Evolutionary conservation across 345 rosid species (phyloP).

Genomic region (Cardamine chenopodiifolia): DNA sequence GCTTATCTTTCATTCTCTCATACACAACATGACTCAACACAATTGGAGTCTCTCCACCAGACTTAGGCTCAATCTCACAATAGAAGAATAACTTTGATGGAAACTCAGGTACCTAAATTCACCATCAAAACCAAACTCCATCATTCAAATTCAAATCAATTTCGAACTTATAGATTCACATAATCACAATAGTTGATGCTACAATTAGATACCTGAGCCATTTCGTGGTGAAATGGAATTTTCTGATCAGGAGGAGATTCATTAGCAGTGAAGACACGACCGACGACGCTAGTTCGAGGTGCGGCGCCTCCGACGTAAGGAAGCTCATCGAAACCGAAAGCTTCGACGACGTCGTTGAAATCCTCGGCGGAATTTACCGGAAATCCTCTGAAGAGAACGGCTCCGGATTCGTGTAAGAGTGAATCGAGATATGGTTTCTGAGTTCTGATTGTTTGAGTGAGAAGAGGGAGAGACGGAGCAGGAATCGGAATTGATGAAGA

Average conservation of each 20-base stretch:
- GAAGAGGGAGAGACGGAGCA: conserved; percentile 40
- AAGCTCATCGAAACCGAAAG: conserved; percentile 87
- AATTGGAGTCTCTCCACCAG: conserved; percentile 91
- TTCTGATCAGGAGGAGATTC: conserved; percentile 94
- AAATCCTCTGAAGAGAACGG: conserved; percentile 73
- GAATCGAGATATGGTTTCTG: conserved; percentile 63
- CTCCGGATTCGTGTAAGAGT: conserved; percentile 63
- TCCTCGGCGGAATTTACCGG: conserved; percentile 60
- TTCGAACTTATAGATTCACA: background rate
- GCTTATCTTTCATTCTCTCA: conserved; percentile 65
- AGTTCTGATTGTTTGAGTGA: conserved; percentile 47
- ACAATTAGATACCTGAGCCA: conserved; percentile 69
- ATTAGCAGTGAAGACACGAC: conserved; percentile 88
- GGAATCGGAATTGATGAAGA: conserved; percentile 33
- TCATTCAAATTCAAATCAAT: background rate
- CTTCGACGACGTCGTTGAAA: conserved; percentile 83
- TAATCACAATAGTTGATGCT: no score
- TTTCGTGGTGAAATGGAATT: conserved; percentile 91
- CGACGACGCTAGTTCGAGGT: conserved; percentile 77
- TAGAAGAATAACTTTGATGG: conserved; percentile 89
- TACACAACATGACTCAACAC: conserved; percentile 84
- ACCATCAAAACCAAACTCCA: no score
- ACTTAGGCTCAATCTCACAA: conserved; percentile 83
- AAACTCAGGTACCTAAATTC: conserved; percentile 76
- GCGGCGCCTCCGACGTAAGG: conserved; percentile 93